Base-by-base conservation (phyloP, 192 early-diverging fungal genomes). In the Mortierella claussenii region DNA sequence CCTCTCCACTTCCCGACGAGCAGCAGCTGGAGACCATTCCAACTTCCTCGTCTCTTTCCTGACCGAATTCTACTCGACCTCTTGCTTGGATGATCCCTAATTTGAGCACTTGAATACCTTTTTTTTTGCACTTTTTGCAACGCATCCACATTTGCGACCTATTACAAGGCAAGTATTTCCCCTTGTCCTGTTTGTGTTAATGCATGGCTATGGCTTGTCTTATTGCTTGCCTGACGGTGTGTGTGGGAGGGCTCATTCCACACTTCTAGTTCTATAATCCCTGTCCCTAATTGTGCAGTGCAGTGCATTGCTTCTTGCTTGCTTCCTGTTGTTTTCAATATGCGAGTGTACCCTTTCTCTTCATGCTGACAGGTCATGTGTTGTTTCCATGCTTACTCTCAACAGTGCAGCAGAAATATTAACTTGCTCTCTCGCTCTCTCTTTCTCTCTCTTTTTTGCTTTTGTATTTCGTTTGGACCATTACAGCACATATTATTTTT, bases 1-100 rank as follows among this genome's bases (percentile, higher is more conserved):
- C 28, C 57, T 66, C 63, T 61, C 64, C 63, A 60, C 60, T 48
- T 75, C 71, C 10, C 62, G 71, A 75, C 71, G 71, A 75, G 71
- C 71, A 27, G 71, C 71, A 55, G 71, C 71, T 45, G 71, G 71
- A 59, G 46, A 75, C 71, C 36, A 23, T 37, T 48, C 63, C 37
- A 36, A 60, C 58, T 66, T 65, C 71, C 63, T 75, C 63, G 63
- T 75, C 63, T 36, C 63, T 23, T 75, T 75, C 63, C 63, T 75
- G 26, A 75, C 71, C 34, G 64, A 60, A 65, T 75, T 75, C 71
- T 75, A 75, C 71, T 75, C 71, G 4, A 75, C 71, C 9, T 75
- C 71, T 0, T 75, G 71, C 64, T 61, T 75, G 71, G 71, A 75
- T 66, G 71, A 75, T 66, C 71, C 71, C 62, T 75, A 75, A 75